Base-by-base conservation (phyloP, 1,284 basidiomycete species). In the Ceratobasidium sp. region DNA sequence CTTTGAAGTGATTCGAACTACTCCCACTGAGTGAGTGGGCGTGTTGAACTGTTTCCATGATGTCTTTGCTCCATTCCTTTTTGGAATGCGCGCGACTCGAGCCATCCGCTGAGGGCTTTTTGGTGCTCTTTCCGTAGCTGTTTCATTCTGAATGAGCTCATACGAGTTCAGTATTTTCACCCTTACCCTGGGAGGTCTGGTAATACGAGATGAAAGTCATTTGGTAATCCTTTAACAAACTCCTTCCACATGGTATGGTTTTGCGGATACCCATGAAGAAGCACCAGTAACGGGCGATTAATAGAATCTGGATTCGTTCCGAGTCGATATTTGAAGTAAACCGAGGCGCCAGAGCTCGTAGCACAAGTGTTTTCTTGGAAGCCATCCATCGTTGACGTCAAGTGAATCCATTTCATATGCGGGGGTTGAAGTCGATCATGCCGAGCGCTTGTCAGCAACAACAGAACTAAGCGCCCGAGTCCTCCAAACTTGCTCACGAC, bases 251-350 rank as follows among this genome's bases (percentile, higher is more conserved):
- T 74, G 17, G 73, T 70, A 34, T 70, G 72, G 56, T 75, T 76
- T 62, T 76, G 76, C 1, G 76, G 75, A 54, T 73, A 77, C 1
- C 76, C 76, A 71, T 77, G 76, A 12, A 77, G 67, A n/a, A 77
- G 73, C 13, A 75, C 50, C 32, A 76, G 68, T 22, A 76, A 53
- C 15, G 74, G 74, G 3, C 70, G 64, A 15, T 38, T 13, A 12
- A 64, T 27, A 20, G 69, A 68, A 25, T 54, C 45, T 50, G 58
- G 34, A 32, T 53, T 53, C 2, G 47, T 3, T 22, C 62, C 53
- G 8, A 25, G 50, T 6, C 62, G 47, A 40, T 65, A 65, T 32
- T 40, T 7, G 25, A 22, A 35, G 49, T 42, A 65, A 4, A 65
- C 38, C 38, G 47, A 40, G 7, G 62, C 62, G 31, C 62, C 62